Base-by-base conservation (phyloP, 1,139 yeast species). In the Candida buenavistaensis region DNA sequence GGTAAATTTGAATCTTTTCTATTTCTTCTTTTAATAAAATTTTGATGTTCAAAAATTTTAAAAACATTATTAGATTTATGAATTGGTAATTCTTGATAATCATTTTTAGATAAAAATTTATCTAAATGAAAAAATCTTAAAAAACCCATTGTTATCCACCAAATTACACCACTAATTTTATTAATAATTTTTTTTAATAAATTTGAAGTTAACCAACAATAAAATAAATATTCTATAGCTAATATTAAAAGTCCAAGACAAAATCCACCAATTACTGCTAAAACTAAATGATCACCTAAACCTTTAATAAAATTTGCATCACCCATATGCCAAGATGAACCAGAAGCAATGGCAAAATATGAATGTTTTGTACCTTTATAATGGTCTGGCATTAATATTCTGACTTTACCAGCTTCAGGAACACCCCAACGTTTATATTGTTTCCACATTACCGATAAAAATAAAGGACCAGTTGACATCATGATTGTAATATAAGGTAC, bases 391-490 rank as follows among this genome's bases (percentile, higher is more conserved):
- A 81, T 74, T 47, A 86, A 62, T 32, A 86, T 75, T 40, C 83
- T 64, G n/a, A 85, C 80, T 27, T 67, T 72, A 4, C 76, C 84
- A 7, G 77, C 72, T 35, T 74, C 80, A 2, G 85, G 78, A 14
- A 78, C 75, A 4, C 82, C 80, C 85, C 88, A 83, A 47, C 95
- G 72, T 59, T 82, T 83, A 61, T 85, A 89, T 50, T 82, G 88
- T 58, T 86, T 83, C 92, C 95, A 85, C 47, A 89, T 72, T 29
- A 87, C 90, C 10, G 94, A 82, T 30, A 89, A 68, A 54, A 87
- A 88, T 41, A 89, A 64, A 1, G 97, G 97, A 4, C 97, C 97
- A 1, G 97, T 90, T 11, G 95, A 81, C 53, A 79, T 85, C 96
- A 89, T 89, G 57, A 89, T 88, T 25, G 97, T 89, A 41, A 89